Base-by-base conservation (phyloP, 2,329 filamentous ascomycete genomes). In the Cercospora sojina region DNA sequence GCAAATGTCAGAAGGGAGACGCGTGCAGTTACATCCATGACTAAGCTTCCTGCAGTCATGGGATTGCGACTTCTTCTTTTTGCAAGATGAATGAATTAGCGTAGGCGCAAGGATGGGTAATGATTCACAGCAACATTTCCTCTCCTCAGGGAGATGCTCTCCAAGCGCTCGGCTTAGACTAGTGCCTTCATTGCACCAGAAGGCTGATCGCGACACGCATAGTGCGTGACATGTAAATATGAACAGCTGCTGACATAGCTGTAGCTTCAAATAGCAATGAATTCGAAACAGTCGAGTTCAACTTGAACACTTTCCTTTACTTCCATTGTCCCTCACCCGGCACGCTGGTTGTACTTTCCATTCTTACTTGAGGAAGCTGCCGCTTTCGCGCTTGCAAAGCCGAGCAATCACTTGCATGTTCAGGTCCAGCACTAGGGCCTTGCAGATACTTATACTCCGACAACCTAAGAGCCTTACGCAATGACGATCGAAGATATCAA, bases 1-100 rank as follows among this genome's bases (percentile, higher is more conserved):
- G 84, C 12, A 83, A 81, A 70, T 86, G 85, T 73, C 77, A 80
- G 64, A 86, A 86, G 71, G 76, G 76, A 2, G 74, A 74, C 20
- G 69, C 64, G 29, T 77, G 76, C 65, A 75, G 69, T 58, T 77
- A 73, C 67, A 29, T 74, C 59, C 76, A 77, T 61, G 74, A 77
- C 67, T 69, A 68, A 67, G 58, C 47, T 43, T 55, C 49, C 5
- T 31, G 51, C 20, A 56, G 10, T 25, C 18, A 31, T 56, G 25
- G 13, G 16, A 56, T 18, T n/a, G 23, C 25, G 25, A 25, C 29
- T 32, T 56, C 29, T 59, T 58, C 29, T 51, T 51, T 27, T 25
- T 20, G 32, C 23, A 51, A 56, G 51, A 23, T 68, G 31, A 32
- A 32, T 59, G 27, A 29, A 64, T 66, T 69, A 62, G 65, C 60